These are phyloP conservation scores for Naganishia onofrii DNA, from an alignment of 768 basidiomycete genomes.

Conservation along the genomic window DNA sequence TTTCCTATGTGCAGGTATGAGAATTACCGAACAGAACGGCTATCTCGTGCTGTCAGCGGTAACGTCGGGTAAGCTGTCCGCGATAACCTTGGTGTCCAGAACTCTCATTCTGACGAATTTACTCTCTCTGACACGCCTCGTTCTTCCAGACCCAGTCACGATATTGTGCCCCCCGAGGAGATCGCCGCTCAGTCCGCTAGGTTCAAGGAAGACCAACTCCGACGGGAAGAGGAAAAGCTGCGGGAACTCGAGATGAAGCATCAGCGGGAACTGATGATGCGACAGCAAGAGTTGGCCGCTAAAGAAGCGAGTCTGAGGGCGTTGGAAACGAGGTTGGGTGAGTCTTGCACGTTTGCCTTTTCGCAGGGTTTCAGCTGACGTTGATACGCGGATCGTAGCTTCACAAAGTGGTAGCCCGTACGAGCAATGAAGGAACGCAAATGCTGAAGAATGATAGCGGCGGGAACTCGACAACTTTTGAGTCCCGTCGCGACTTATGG, in stretches of 20 bases:
- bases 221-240: constrained; percentile 95
- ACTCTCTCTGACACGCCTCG: too few relatives aligned
- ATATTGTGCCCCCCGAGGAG: constrained; percentile 79
- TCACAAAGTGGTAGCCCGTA: constrained; percentile 16
- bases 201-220: constrained; percentile 97
- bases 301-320: constrained; percentile 69
- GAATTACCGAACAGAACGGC: constrained; percentile 95
- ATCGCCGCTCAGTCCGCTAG: constrained; percentile 94
- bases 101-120: too few relatives aligned
- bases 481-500: neutral
- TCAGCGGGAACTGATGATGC: constrained; percentile 95
- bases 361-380: neutral
- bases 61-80: constrained; percentile 64
- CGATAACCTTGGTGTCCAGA: too few relatives aligned
- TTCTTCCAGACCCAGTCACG: constrained; percentile 53
- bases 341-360: constrained; percentile 32
- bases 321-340: constrained; percentile 50
- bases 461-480: neutral
- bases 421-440: neutral
- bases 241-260: constrained; percentile 98
- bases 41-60: constrained; percentile 81
- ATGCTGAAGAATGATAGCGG: neutral
- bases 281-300: constrained; percentile 90
- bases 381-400: neutral
- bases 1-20: constrained; percentile 54